Base-by-base conservation (phyloP, 2,329 filamentous ascomycete species). In the Mycogone perniciosa region DNA sequence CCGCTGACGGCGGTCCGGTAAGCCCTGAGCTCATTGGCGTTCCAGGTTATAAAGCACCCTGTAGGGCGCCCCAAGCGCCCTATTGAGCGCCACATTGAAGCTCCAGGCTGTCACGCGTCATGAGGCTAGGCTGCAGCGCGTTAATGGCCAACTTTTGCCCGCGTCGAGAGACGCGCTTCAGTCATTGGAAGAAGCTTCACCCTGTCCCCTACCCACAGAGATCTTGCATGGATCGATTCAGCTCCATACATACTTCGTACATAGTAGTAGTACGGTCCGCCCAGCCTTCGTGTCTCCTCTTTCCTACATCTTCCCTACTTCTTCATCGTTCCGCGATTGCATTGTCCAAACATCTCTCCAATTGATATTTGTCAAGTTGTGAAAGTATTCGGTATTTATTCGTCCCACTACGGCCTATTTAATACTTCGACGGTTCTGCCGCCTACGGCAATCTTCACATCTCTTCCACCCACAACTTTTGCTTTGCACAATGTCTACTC, bases 401-500 rank as follows among this genome's bases (percentile, higher is more conserved):
- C 35, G 29, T 27, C 26, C 34, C 9, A 44, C 48, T 49, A 35
- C 42, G 33, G 44, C 56, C 52, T 59, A 31, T 41, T 41, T 39
- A 40, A 44, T 35, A 31, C 26, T 41, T 31, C 39, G 48, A 48
- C 44, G 39, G 37, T 46, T 50, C 35, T 27, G 31, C 34, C 34
- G 45, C 31, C 56, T 58, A 57, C 54, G 44, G 27, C 48, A 57
- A 53, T 33, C 49, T 46, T 49, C 48, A 59, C 56, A 62, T 43
- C 42, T 43, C 46, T 27, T 38, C 35, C 34, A 35, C 46, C 42
- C 20, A 27, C 46, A 46, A 40, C 20, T 47, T 20, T 20, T 20
- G 20, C 20, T 20, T 39, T 26, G 38, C 51, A 53, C 54, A 50
- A 81, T 81, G 77, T 75, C 77, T 44, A 73, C 77, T 8, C 69